These are phyloP conservation scores for Calonectria crousiana DNA, from an alignment of 2,329 filamentous ascomycete species.

Conservation along the genomic window DNA sequence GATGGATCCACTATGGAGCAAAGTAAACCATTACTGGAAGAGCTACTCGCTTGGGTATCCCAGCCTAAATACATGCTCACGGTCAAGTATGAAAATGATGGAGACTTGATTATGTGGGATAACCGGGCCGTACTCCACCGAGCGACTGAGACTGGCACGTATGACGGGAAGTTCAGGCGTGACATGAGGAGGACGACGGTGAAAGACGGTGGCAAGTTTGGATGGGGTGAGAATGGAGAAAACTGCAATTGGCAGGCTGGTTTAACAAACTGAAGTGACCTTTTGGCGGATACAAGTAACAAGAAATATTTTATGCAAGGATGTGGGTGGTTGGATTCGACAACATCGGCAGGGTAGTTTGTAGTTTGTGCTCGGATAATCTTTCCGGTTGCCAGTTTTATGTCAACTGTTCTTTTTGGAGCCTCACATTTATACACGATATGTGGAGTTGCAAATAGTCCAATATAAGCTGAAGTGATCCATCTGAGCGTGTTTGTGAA, in stretches of 20 bases:
- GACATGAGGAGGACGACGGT: constrained; percentile 16
- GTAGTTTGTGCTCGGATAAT: background rate
- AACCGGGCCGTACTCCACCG: constrained; percentile 11
- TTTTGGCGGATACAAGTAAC: background rate
- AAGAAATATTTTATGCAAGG: background rate
- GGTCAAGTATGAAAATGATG: constrained; percentile 2
- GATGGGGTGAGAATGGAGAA: constrained; percentile 5
- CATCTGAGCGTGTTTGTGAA: rapidly evolving
- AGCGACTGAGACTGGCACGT: background rate
- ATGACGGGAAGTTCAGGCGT: constrained; percentile 4
- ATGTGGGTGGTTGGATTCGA: background rate
- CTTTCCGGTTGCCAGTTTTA: background rate
- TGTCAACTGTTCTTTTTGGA: background rate
- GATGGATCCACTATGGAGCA: constrained; percentile 4
- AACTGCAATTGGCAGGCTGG: constrained; percentile 8
- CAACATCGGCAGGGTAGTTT: background rate
- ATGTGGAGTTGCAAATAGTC: background rate
- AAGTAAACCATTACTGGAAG: background rate
- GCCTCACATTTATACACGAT: background rate
- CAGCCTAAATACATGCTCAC: constrained; percentile 14
- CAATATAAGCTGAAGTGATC: background rate
- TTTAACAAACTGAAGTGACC: background rate
- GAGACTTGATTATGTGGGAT: constrained; percentile 14
- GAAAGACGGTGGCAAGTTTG: constrained; percentile 7
- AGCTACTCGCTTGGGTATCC: constrained; percentile 9